Evolutionary conservation across 768 basidiomycete genomes (phyloP), one percentile per base, ranked within the genome.

Genomic region (Rhodotorula sphaerocarpa): DNA sequence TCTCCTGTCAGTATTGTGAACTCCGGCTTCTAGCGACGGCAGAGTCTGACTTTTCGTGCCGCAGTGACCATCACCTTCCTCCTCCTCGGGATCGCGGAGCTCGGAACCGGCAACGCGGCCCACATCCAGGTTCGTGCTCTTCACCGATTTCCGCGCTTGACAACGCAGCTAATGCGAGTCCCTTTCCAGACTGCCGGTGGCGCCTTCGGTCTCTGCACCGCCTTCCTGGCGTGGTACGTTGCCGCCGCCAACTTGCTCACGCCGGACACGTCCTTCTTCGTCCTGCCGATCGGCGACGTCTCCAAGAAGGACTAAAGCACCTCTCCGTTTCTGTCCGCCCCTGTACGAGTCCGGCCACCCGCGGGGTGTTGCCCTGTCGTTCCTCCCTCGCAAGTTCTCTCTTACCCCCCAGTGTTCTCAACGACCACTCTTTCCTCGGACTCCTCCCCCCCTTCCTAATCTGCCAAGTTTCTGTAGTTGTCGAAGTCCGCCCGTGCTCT

Each of bases 211-310:
- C 63, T 76, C 39, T 70, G 74, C 55, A 50, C 48, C 1, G 48
- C 48, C 6, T 31, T 33, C 30, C 14, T 30, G 47, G 45, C 48
- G 15, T 58, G 59, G 53, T 77, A 76, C 61, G 74, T 73, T 41
- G 75, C 73, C 5, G 61, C 74, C 15, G 76, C 77, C 28, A 75
- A 75, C 59, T 51, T 78, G 39, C 66, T 78, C 36, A 76, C 76
- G 18, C 73, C 71, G 28, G 75, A 76, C 59, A 20, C 73, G 72
- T 67, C 62, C 3, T 71, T 72, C 71, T 75, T 75, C 70, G 57
- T 70, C 34, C 48, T 77, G 25, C 76, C 75, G 21, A 73, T 75
- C 48, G 75, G 75, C 5, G 66, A 74, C 36, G 56, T 76, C 25
- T 66, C 73, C 30, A 50, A 51, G 71, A 57, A 56, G 54, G 60